Evolutionary conservation across 2,329 filamentous ascomycete species (phyloP).

Genomic region (Chaetomiaceae sp.): DNA sequence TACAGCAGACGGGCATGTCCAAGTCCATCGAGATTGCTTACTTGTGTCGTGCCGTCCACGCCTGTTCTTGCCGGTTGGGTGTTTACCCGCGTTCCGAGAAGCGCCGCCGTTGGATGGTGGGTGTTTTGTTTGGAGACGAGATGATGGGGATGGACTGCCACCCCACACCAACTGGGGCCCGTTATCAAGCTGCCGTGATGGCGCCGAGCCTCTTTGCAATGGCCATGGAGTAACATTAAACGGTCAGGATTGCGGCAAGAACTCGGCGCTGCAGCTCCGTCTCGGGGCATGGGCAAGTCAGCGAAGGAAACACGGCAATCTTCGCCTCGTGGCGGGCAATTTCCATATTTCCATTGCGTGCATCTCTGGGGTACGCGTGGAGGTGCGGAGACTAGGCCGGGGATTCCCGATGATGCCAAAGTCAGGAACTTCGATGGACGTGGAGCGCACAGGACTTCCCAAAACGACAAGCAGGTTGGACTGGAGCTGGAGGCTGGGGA

Average conservation of each 20-base stretch:
- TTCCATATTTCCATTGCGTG: background rate
- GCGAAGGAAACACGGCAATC: constrained; percentile 9
- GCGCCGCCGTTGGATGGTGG: constrained; percentile 21
- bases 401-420: constrained; percentile 10
- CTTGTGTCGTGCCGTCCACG: constrained; percentile 20
- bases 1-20: no score
- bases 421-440: constrained; percentile 4
- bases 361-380: background rate
- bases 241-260: constrained; percentile 14
- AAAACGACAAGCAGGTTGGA: background rate
- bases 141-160: constrained; percentile 7
- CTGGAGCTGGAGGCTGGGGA: background rate
- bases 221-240: constrained; percentile 8
- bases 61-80: constrained; percentile 24
- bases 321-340: constrained; percentile 5
- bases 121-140: constrained; percentile 1
- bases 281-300: constrained; percentile 10
- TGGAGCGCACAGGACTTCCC: no score
- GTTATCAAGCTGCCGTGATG: constrained; percentile 15
- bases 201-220: constrained; percentile 21
- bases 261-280: constrained; percentile 20
- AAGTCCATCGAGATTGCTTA: background rate
- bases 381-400: constrained; percentile 1
- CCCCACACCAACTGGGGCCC: constrained; percentile 18
- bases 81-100: constrained; percentile 23